These are phyloP conservation scores for Leccinum olivaceopallidum DNA, from an alignment of 768 basidiomycete species.

Conservation along the genomic window DNA sequence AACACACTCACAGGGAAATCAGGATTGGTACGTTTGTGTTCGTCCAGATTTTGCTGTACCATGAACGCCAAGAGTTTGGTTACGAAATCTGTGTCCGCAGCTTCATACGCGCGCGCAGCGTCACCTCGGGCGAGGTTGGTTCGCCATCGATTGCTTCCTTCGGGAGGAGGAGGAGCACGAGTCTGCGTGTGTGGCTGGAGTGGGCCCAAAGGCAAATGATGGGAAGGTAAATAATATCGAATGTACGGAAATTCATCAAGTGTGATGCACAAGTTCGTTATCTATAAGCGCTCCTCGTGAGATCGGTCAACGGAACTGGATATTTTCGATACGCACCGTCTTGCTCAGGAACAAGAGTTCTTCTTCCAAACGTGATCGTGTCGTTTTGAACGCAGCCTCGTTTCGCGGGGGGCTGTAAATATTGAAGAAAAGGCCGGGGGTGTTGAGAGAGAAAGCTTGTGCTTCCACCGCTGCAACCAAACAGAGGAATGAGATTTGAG, in stretches of 20 bases:
- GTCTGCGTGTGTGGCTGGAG: conserved; percentile 68
- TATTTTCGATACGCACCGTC: conserved; percentile 43
- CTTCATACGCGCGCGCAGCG: conserved; percentile 66
- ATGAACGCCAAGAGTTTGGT: conserved; percentile 82
- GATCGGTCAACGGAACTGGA: not conserved
- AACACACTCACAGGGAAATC: conserved; percentile 76
- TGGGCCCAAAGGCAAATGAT: conserved; percentile 82
- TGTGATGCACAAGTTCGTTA: conserved; percentile 86
- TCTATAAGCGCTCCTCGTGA: conserved; percentile 42
- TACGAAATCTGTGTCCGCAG: conserved; percentile 72
- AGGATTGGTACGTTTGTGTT: conserved; percentile 80
- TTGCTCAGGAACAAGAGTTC: conserved; percentile 79
- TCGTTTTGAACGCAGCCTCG: conserved; percentile 62
- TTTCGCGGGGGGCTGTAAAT: conserved; percentile 83
- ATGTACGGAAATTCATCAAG: conserved; percentile 92
- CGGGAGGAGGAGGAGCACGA: conserved; percentile 65
- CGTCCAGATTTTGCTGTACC: conserved; percentile 83
- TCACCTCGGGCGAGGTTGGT: conserved; percentile 78
- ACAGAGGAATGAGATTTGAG: conserved; percentile 1
- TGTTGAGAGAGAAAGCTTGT: conserved; percentile 77
- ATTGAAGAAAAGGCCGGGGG: conserved; percentile 83
- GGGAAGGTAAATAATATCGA: conserved; percentile 85
- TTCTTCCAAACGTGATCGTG: conserved; percentile 80
- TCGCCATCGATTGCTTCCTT: conserved; percentile 70
- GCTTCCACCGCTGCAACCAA: conserved; percentile 22